Evolutionary conservation across 2,329 filamentous ascomycete species (phyloP).

Genomic region (Penicillium nordicum): DNA sequence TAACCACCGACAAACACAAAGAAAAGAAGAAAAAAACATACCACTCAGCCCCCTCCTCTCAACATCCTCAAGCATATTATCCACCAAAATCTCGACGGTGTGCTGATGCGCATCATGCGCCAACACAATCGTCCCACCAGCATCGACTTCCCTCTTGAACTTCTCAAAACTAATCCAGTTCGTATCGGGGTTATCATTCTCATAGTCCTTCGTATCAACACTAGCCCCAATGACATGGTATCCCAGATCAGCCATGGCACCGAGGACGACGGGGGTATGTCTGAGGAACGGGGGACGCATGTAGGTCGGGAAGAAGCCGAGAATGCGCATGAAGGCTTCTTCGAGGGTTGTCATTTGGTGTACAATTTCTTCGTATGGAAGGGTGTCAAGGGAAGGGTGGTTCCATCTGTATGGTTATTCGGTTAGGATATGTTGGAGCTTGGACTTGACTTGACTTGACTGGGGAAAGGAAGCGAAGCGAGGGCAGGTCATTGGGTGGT

Average conservation of each 20-base stretch:
- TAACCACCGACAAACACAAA: not conserved
- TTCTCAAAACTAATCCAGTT: slow-evolving; percentile 32
- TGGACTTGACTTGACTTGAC: not conserved
- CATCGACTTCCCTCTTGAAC: slow-evolving; percentile 31
- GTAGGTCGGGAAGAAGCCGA: slow-evolving; percentile 48
- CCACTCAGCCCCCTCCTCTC: slow-evolving; percentile 40
- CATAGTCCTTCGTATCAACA: slow-evolving; percentile 46
- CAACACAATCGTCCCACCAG: slow-evolving; percentile 34
- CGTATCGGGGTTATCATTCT: slow-evolving; percentile 30
- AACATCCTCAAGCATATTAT: slow-evolving; percentile 38
- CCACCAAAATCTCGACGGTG: slow-evolving; percentile 34
- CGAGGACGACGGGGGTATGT: slow-evolving; percentile 31
- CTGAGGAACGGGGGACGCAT: slow-evolving; percentile 48
- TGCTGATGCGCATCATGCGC: slow-evolving; percentile 39
- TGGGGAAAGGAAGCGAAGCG: not conserved
- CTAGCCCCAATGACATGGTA: slow-evolving; percentile 47
- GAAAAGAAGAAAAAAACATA: slow-evolving; percentile 17
- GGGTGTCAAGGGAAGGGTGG: slow-evolving; percentile 38
- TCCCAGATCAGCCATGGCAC: slow-evolving; percentile 40
- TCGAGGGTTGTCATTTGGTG: slow-evolving; percentile 45
- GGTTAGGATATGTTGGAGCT: not conserved
- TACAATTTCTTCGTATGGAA: slow-evolving; percentile 32
- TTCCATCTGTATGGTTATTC: slow-evolving; percentile 29
- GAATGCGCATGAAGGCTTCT: slow-evolving; percentile 36
- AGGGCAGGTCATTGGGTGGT: slow-evolving; percentile 1